Conservation (phyloP, 1,284 basidiomycete genomes). For the Jaminaea rosea region DNA sequence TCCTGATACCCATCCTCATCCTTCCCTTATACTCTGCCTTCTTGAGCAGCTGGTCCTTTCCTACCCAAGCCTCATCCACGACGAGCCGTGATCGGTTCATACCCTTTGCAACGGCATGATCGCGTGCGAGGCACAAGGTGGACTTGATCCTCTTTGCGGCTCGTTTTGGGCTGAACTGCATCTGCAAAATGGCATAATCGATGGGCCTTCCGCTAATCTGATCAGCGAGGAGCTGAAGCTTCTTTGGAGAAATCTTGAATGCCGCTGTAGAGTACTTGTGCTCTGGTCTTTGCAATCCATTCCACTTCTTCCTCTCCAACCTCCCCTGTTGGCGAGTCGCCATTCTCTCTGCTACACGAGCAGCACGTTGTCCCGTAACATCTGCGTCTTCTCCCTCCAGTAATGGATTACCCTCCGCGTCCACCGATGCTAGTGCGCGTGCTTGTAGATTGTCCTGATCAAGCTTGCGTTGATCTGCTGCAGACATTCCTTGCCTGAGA, state of each 20-base stretch:
- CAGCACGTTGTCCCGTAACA: background rate
- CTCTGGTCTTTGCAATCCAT: constrained; percentile 53
- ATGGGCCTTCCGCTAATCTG: constrained; percentile 60
- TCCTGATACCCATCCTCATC: constrained; percentile 67
- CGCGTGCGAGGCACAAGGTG: constrained; percentile 75
- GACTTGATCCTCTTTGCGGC: constrained; percentile 75
- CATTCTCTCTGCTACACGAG: background rate
- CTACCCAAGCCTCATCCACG: constrained; percentile 86
- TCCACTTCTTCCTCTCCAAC: constrained; percentile 3
- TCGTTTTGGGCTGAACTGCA: constrained; percentile 87
- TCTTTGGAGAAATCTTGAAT: constrained; percentile 87
- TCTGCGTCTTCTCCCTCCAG: background rate
- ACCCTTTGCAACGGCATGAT: constrained; percentile 76
- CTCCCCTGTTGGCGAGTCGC: background rate
- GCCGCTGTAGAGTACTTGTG: constrained; percentile 82
- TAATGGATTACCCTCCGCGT: background rate
- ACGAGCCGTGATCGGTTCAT: constrained; percentile 66
- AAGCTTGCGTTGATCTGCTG: background rate
- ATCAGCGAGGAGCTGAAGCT: constrained; percentile 75
- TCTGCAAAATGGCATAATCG: constrained; percentile 89
- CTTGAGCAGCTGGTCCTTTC: constrained; percentile 65
- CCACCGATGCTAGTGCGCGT: background rate
- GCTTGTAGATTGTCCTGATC: background rate
- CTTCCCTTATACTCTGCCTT: constrained; percentile 79
- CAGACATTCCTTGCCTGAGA: background rate